phyloP scores from a whole-genome alignment of 257 asterid genomes.

The Nyctanthes arbortristis region DNA sequence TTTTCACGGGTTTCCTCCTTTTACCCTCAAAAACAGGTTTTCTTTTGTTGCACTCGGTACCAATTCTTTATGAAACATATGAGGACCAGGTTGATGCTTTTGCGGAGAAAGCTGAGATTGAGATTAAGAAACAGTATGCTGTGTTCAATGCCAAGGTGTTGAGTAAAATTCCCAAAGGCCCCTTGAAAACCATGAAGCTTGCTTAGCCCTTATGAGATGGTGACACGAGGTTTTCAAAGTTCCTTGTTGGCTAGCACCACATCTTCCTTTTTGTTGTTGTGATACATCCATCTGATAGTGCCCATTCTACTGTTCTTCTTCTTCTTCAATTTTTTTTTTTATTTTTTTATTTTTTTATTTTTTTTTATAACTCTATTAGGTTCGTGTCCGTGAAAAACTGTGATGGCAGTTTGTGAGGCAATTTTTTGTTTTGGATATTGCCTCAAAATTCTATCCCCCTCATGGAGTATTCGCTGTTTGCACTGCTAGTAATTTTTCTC shows the following conservation, averaged over 20 bases:
- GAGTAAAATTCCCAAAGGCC: slow-evolving; percentile 74
- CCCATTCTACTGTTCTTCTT: too few relatives aligned
- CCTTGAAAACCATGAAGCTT: slow-evolving; percentile 59
- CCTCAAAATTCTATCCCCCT: not conserved
- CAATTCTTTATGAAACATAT: slow-evolving; percentile 81
- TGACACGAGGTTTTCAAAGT: too few relatives aligned
- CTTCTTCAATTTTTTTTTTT: too few relatives aligned
- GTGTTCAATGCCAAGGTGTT: slow-evolving; percentile 66
- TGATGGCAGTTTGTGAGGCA: not conserved
- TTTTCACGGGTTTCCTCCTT: not conserved
- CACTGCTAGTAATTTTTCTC: not conserved
- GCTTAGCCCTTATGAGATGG: too few relatives aligned
- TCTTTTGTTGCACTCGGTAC: slow-evolving; percentile 74
- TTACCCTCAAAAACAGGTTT: too few relatives aligned
- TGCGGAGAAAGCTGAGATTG: slow-evolving; percentile 67
- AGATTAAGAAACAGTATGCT: slow-evolving; percentile 74
- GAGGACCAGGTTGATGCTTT: slow-evolving; percentile 74
- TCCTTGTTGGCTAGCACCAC: not conserved
- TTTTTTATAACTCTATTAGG: too few relatives aligned
- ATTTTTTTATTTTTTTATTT: too few relatives aligned
- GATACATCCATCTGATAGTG: too few relatives aligned
- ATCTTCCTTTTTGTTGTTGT: not conserved
- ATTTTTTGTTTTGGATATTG: not conserved
- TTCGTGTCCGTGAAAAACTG: not conserved
- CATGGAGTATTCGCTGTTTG: too few relatives aligned